phyloP scores from a whole-genome alignment of 345 rosid genomes.

The Salix viminalis region DNA sequence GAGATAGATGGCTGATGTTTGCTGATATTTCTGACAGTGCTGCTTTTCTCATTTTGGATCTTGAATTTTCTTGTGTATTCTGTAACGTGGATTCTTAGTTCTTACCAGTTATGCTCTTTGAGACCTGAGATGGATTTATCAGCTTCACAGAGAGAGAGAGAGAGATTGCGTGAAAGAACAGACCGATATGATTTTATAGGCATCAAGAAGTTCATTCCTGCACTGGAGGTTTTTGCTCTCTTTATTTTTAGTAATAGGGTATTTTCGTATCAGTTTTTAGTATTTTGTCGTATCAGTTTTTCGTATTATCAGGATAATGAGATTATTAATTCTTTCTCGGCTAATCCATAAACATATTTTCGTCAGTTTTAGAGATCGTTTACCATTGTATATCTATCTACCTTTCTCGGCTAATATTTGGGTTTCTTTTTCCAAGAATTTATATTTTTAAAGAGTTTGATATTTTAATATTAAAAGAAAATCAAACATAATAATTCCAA shows the following conservation, averaged over 20 bases:
- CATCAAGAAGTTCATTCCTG: slow-evolving; percentile 21
- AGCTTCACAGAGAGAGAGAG: slow-evolving; percentile 1
- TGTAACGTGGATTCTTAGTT: neutral
- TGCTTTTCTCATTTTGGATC: slow-evolving; percentile 5
- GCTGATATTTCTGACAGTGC: neutral
- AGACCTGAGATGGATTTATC: neutral
- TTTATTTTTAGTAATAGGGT: neutral
- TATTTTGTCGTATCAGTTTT: no score
- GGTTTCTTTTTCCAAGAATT: no score
- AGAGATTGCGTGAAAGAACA: slow-evolving; percentile 10
- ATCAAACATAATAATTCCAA: no score
- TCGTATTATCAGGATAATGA: no score
- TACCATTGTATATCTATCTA: no score
- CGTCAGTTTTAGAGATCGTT: no score
- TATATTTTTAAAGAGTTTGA: no score
- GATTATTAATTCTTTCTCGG: no score
- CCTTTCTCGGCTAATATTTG: no score
- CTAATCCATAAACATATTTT: no score
- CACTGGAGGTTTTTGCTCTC: slow-evolving; percentile 7
- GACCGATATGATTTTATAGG: slow-evolving; percentile 13
- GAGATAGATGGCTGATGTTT: slow-evolving; percentile 11
- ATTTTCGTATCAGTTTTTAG: no score
- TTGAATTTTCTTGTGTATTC: neutral
- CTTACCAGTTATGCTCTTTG: neutral
- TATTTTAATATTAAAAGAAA: no score